Conservation (phyloP, 495 filamentous ascomycete species). For the Podospora pseudopauciseta region DNA sequence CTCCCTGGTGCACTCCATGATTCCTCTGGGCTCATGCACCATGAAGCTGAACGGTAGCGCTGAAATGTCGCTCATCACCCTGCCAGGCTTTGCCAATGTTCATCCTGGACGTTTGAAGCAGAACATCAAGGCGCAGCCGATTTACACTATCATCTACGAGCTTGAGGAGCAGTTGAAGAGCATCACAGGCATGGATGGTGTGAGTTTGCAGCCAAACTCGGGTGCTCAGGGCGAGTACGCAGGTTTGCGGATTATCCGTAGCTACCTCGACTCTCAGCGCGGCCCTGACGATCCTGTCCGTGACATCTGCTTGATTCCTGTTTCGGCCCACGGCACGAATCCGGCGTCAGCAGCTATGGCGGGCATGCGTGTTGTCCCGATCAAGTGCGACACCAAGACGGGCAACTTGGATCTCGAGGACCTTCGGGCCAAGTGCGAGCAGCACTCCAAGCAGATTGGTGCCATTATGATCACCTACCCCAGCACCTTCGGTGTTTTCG, state of each 20-base stretch:
- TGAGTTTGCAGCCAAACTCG: slow-evolving; percentile 94
- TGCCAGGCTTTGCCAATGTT: slow-evolving; percentile 78
- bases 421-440: slow-evolving; percentile 80
- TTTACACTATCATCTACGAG: slow-evolving; percentile 63
- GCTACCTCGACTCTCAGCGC: slow-evolving; percentile 67
- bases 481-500: slow-evolving; percentile 94
- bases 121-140: slow-evolving; percentile 55
- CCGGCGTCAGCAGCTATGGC: slow-evolving; percentile 96
- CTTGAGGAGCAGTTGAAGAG: slow-evolving; percentile 72
- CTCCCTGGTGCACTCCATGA: slow-evolving; percentile 96
- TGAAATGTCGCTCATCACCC: slow-evolving; percentile 81
- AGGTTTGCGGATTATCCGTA: slow-evolving; percentile 87
- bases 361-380: slow-evolving; percentile 90
- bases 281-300: slow-evolving; percentile 62
- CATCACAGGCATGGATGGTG: slow-evolving; percentile 88
- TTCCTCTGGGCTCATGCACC: slow-evolving; percentile 96
- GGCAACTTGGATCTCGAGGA: slow-evolving; percentile 90
- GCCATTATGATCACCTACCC: slow-evolving; percentile 99
- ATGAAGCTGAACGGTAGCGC: slow-evolving; percentile 98
- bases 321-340: slow-evolving; percentile 96
- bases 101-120: slow-evolving; percentile 71
- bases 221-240: slow-evolving; percentile 97
- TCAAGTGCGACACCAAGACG: slow-evolving; percentile 85
- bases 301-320: slow-evolving; percentile 93
- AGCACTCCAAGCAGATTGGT: slow-evolving; percentile 79